Evolutionary conservation across 345 rosid genomes (phyloP), one percentile per base, ranked within the genome.

Genomic region (Citrus glauca): DNA sequence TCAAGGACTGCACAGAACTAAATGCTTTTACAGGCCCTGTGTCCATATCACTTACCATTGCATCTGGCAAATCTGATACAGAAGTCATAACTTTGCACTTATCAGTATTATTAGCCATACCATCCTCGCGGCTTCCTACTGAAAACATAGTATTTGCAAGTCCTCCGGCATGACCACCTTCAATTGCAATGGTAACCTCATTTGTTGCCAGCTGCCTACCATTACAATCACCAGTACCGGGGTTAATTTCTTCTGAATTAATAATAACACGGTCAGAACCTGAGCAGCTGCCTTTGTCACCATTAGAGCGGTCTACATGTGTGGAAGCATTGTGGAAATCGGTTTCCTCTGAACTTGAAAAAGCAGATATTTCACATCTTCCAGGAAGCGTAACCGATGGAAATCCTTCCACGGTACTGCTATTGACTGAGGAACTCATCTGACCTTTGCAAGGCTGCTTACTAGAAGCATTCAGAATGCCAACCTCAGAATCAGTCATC

Each of bases 21-120:
- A 75, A 74, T 56, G 60, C 32, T 84, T 78, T 81, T 66, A 62
- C 77, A 81, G 84, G 79, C 78, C 80, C 87, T 72, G n/a, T 19
- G 72, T 45, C 35, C 60, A 38, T 57, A 35, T 79, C 84, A 75
- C 73, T 66, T 55, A 77, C 63, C 75, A 69, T 78, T 76, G 87
- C 79, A 66, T 74, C 83, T 57, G 87, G 81, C 66, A 74, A 75
- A 82, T 85, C 87, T 67, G 86, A 78, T 72, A 79, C 75, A 82
- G 76, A 71, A 19, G 61, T 74, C 76, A 75, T 76, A 45, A 42
- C 37, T 50, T 71, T 76, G 62, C 80, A 67, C 61, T 75, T 78
- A 38, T 48, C 81, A 22, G 66, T 40, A 60, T 22, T 28, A 14
- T 78, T 77, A 64, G 76, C 65, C 64, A 81, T 71, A 83, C 75